Conservation (phyloP, 208 protist species). For the Blastocrithidia nonstop region DNA sequence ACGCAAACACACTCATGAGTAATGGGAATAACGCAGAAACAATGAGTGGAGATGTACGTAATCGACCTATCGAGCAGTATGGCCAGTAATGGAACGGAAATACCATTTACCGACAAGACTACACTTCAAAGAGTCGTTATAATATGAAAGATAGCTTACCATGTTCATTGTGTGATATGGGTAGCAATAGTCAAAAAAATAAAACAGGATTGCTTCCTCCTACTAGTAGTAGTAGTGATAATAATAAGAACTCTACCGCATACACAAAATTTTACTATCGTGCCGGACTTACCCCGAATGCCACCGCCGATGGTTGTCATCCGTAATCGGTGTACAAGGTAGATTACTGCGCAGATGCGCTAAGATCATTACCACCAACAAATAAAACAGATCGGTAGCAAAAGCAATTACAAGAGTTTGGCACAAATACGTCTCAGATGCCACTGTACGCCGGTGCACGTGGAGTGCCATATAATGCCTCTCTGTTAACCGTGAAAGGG, state of each 20-base stretch:
- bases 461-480: slow-evolving; percentile 21
- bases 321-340: slow-evolving; percentile 54
- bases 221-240: too few species aligned
- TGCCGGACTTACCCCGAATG: slow-evolving; percentile 11
- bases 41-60: too few species aligned
- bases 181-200: slow-evolving; percentile 59
- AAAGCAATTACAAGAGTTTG: not conserved
- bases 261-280: slow-evolving; percentile 13
- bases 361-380: not conserved
- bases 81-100: too few species aligned
- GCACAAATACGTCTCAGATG: slow-evolving; percentile 7
- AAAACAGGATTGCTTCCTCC: slow-evolving; percentile 12
- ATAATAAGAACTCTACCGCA: slow-evolving; percentile 7
- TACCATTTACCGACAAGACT: not conserved
- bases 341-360: slow-evolving; percentile 27
- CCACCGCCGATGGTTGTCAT: slow-evolving; percentile 13
- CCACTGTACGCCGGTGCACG: slow-evolving; percentile 35
- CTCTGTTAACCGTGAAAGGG: slow-evolving; percentile 32
- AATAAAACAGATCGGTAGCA: not conserved
- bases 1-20: too few species aligned
- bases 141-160: not conserved
- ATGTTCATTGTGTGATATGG: slow-evolving; percentile 13
- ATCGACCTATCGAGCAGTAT: too few species aligned
- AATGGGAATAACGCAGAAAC: too few species aligned
- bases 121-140: not conserved